Evolutionary conservation across 805 yeast species (phyloP), one percentile per base, ranked within the genome.

Genomic region (Yamadazyma nakazawae): DNA sequence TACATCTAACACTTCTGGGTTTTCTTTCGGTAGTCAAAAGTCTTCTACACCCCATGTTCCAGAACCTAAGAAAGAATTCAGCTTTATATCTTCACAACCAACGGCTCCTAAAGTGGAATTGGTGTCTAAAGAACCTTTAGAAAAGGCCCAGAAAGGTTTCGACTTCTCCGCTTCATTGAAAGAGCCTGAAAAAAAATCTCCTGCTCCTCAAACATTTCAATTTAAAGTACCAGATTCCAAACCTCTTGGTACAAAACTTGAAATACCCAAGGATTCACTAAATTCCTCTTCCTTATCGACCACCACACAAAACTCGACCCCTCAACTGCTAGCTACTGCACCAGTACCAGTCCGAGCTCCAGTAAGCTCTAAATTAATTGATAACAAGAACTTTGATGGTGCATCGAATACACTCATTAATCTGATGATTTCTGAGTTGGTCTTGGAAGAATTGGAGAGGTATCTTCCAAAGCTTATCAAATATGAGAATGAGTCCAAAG

Each of bases 321-420:
- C 32, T 5, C 32, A 13, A 9, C n/a, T 28, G 32, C 4, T 5
- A 9, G 13, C 26, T 3, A 12, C 19, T 18, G 17, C 25, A 18
- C 39, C 28, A 36, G 34, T 34, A 21, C 32, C 5, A 12, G 18
- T 14, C 36, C 35, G 37, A 3, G 37, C 31, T 9, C 14, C 31
- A 10, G 21, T 12, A 24, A 8, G 12, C 18, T 6, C 52, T 24
- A 63, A 53, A 34, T 49, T 71, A 5, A 43, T 49, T 2, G 68
- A 70, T 11, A 47, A 53, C 12, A 55, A 63, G 1, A 43, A 42
- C 3, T 76, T 63, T 46, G 28, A 52, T 0, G 19, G 41, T 17
- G 79, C 78, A 0, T 55, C 63, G 0, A 38, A 45, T 1, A 51
- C 48, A 6, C 48, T 68, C 1, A 58, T 54, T 13, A 41, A 58